These are phyloP conservation scores for Rubus idaeus DNA, from an alignment of 306 rosid species.

Conservation along the genomic window DNA sequence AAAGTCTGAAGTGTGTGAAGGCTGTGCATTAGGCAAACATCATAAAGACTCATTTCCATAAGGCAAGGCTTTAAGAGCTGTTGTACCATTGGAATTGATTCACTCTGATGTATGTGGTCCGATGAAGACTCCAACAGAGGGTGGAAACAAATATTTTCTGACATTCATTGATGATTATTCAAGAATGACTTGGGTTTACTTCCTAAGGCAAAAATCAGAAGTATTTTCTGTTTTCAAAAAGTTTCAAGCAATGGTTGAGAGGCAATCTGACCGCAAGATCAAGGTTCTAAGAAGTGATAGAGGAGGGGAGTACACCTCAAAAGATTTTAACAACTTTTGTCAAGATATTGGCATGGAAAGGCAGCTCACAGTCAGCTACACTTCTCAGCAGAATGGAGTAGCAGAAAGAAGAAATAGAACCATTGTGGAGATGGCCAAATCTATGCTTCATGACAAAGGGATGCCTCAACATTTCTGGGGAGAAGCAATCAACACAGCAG, in stretches of 20 bases:
- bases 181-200: too few species aligned
- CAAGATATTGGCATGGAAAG: neutral
- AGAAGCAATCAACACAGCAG: neutral
- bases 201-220: too few species aligned
- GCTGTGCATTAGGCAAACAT: neutral
- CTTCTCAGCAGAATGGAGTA: neutral
- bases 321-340: neutral
- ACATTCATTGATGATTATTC: too few species aligned
- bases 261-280: neutral
- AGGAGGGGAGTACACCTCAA: neutral
- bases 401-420: neutral
- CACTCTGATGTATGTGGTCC: neutral
- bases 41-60: neutral
- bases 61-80: neutral
- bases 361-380: neutral
- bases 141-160: too few species aligned
- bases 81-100: neutral
- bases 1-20: neutral
- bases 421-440: neutral
- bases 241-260: neutral
- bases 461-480: neutral
- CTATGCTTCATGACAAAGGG: neutral
- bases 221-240: neutral
- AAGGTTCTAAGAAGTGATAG: neutral
- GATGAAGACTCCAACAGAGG: too few species aligned